phyloP scores from a whole-genome alignment of 2,329 filamentous ascomycete species.

The Apiospora koreana region DNA sequence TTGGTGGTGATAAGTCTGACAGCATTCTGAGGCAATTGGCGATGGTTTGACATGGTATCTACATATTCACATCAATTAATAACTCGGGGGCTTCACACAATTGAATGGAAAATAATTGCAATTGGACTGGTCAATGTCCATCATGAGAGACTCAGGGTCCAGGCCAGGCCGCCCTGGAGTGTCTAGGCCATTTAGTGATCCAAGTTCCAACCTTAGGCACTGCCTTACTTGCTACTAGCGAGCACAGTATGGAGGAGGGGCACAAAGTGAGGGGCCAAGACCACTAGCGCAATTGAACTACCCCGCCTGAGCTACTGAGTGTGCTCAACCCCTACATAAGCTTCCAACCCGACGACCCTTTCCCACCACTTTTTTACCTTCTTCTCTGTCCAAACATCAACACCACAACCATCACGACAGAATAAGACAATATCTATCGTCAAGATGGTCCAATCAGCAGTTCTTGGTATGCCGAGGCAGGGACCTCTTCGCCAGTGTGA shows the following conservation, averaged over 20 bases:
- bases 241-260: not conserved
- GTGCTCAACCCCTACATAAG: not conserved
- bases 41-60: not conserved
- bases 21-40: not conserved
- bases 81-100: not conserved
- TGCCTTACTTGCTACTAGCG: not conserved
- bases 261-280: not conserved
- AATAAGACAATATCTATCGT: slow-evolving; percentile 25
- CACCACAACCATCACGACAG: not conserved
- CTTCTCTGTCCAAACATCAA: not conserved
- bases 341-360: not conserved
- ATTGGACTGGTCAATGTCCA: not conserved
- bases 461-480: slow-evolving; percentile 99
- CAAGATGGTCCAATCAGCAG: slow-evolving; percentile 68
- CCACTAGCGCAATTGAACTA: not conserved
- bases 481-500: slow-evolving; percentile 81
- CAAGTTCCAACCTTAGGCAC: not conserved
- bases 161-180: not conserved
- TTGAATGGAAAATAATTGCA: not conserved
- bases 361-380: not conserved
- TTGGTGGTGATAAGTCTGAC: not conserved
- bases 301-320: not conserved
- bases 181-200: not conserved
- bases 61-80: too few species aligned
- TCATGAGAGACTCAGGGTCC: not conserved